Base-by-base conservation (phyloP, 345 rosid species). In the Carallia pectinifolia region DNA sequence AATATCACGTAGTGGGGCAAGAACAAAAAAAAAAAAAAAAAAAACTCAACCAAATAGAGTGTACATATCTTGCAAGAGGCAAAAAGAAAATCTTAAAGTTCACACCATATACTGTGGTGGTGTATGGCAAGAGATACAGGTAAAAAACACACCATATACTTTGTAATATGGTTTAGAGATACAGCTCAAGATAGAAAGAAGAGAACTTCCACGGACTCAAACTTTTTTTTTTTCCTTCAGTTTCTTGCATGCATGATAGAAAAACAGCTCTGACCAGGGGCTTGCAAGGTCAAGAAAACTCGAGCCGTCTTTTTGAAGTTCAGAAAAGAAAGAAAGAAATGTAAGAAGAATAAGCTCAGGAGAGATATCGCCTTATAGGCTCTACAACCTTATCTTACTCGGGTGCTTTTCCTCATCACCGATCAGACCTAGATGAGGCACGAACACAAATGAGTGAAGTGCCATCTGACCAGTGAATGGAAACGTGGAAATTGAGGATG, bases 211-310 rank as follows among this genome's bases (percentile, higher is more conserved):
- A 52, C 44, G 31, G 65, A 40, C 37, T 8, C n/a, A 37, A 5
- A 53, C 23, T 23, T 23, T 6, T 27, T 6, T n/a, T 63, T 61
- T n/a, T 29, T 6, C 5, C 50, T 7, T 1, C 31, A 58, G n/a
- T 3, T 31, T 72, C 12, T 72, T 19, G 27, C 27, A 58, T 13
- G 19, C 15, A 6, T 8, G 8, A 2, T 7, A 0, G 34, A 23
- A 34, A 7, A 0, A n/a, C 0, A 0, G 7, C 0, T 1, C 9
- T 16, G 67, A 38, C 27, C 0, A 36, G 13, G 84, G 89, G 67
- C 92, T 88, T 88, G 92, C 92, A 88, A 85, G 92, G 89, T 85
- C 92, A 85, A 88, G 92, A 85, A 88, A 88, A 88, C 65, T 70
- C 74, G 61, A 81, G 76, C 69, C 68, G n/a, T 2, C 31, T 60